Conservation (phyloP, 768 basidiomycete genomes). For the Imleria badia region DNA sequence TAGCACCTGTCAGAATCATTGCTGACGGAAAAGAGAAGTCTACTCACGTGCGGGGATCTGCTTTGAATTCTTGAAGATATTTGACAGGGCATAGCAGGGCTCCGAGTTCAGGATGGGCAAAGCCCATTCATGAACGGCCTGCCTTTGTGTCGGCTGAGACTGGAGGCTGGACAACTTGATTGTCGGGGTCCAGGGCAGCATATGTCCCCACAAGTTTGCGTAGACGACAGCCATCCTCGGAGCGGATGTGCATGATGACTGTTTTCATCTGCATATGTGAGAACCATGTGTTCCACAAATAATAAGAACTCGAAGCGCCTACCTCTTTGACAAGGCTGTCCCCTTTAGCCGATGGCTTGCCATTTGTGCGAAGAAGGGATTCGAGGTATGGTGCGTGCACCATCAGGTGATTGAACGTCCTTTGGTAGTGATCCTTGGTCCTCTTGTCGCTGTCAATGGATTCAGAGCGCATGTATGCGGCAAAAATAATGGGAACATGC, state of each 20-base stretch:
- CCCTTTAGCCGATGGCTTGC: not conserved
- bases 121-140: not conserved
- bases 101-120: not conserved
- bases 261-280: no score
- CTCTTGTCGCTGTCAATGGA: not conserved
- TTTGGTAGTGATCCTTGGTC: not conserved
- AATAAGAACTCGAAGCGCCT: not conserved
- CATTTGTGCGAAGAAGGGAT: no score
- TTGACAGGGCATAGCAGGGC: not conserved
- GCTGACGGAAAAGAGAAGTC: no score
- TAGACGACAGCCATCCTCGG: not conserved
- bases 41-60: not conserved
- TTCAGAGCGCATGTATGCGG: not conserved
- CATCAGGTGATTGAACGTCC: not conserved
- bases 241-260: not conserved
- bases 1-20: not conserved
- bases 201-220: not conserved
- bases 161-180: not conserved
- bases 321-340: not conserved
- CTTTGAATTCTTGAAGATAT: not conserved
- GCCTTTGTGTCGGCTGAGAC: not conserved
- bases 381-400: not conserved
- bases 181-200: not conserved
- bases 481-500: no score
- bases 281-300: no score